A percentile compares a stretch with the other conserved stretches of the same genome.
Conservation (phyloP, 768 basidiomycete genomes). For the Rhizopogon salebrosus region DNA sequence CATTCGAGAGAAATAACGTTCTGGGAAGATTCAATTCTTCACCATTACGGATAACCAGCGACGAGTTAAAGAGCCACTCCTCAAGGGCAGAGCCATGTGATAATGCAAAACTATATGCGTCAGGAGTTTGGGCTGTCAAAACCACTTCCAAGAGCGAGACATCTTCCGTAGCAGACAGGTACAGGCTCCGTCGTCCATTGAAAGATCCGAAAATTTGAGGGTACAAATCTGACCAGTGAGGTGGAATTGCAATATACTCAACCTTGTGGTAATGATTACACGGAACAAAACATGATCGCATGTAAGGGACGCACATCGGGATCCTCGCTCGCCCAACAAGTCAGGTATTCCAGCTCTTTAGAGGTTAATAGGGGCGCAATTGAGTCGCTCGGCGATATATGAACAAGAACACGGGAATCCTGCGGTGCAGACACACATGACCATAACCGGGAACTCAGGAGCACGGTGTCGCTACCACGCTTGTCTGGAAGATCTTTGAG, state of each 20-base stretch:
- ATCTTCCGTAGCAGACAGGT: slow-evolving; percentile 22
- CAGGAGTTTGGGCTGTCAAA: slow-evolving; percentile 43
- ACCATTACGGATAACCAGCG: slow-evolving; percentile 50
- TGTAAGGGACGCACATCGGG: slow-evolving; percentile 31
- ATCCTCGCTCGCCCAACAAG: slow-evolving; percentile 31
- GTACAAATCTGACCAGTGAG: slow-evolving; percentile 34
- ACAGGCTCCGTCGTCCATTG: neutral
- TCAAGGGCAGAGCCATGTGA: slow-evolving; percentile 33
- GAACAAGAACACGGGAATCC: neutral
- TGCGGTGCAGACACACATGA: neutral
- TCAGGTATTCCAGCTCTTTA: slow-evolving; percentile 10
- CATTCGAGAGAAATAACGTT: slow-evolving; percentile 15
- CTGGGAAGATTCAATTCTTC: slow-evolving; percentile 29
- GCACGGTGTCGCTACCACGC: slow-evolving; percentile 19
- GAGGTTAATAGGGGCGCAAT: too few relatives aligned
- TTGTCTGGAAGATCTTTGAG: slow-evolving; percentile 9
- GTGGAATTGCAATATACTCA: slow-evolving; percentile 28
- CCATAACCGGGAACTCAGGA: slow-evolving; percentile 13
- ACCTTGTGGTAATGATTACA: neutral
- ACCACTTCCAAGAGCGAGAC: slow-evolving; percentile 46
- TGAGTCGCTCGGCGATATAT: neutral
- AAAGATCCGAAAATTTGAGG: slow-evolving; percentile 30
- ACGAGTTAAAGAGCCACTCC: slow-evolving; percentile 35
- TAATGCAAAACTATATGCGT: slow-evolving; percentile 42
- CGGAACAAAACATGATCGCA: neutral